phyloP scores from a whole-genome alignment of 2,329 filamentous ascomycete species.

The Penicillium sp. region DNA sequence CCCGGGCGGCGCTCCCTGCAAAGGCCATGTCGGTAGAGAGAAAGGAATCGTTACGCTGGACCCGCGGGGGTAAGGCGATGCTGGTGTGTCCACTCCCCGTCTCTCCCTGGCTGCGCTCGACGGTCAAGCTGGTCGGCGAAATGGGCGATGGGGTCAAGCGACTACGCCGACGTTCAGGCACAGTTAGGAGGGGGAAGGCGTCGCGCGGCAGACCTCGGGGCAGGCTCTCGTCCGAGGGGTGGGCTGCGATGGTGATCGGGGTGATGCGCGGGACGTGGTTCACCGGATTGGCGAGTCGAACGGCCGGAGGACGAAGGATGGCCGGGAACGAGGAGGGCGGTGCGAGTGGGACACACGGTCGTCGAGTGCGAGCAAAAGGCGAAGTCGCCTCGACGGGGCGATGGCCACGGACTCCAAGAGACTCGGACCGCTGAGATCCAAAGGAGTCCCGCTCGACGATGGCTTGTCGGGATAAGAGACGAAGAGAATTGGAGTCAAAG shows the following conservation, averaged over 20 bases:
- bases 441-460: slow-evolving; percentile 2
- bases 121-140: slow-evolving; percentile 42
- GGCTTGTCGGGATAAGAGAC: slow-evolving; percentile 3
- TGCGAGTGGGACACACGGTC: slow-evolving; percentile 20
- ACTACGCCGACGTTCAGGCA: slow-evolving; percentile 53
- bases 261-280: slow-evolving; percentile 54
- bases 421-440: background rate
- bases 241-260: slow-evolving; percentile 40
- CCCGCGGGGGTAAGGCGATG: slow-evolving; percentile 45
- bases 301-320: slow-evolving; percentile 37
- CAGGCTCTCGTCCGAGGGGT: slow-evolving; percentile 29
- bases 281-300: slow-evolving; percentile 56
- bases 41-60: slow-evolving; percentile 30
- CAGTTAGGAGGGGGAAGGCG: slow-evolving; percentile 51
- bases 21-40: slow-evolving; percentile 22
- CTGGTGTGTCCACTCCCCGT: slow-evolving; percentile 48
- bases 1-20: slow-evolving; percentile 21
- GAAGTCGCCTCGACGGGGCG: slow-evolving; percentile 17
- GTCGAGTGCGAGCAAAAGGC: slow-evolving; percentile 17
- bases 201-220: slow-evolving; percentile 37
- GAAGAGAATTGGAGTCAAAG: slow-evolving; percentile 8
- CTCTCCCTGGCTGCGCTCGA: slow-evolving; percentile 43
- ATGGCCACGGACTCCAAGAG: slow-evolving; percentile 3
- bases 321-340: slow-evolving; percentile 21
- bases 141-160: slow-evolving; percentile 44